A percentile compares a stretch with the other conserved stretches of the same genome.
These are phyloP conservation scores for Didymella sp. DNA, from an alignment of 2,329 filamentous ascomycete genomes.

Conservation along the genomic window DNA sequence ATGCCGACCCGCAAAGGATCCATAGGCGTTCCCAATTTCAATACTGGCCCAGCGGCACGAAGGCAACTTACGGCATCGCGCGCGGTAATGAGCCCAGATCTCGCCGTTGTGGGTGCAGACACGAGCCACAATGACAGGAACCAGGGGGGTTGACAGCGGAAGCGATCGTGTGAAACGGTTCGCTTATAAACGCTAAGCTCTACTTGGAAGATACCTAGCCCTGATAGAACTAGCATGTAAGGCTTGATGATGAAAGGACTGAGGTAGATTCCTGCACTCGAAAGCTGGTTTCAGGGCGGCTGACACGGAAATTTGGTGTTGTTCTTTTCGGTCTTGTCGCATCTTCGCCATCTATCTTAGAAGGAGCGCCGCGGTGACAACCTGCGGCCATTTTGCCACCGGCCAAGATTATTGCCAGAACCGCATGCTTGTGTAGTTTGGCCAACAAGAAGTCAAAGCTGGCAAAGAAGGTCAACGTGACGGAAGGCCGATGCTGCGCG, in stretches of 20 bases:
- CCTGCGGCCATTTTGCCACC: neutral
- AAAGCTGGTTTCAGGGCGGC: constrained; percentile 25
- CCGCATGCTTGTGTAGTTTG: neutral
- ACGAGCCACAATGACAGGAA: constrained; percentile 20
- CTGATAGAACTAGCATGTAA: neutral
- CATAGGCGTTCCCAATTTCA: constrained; percentile 20
- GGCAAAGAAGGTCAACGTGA: neutral
- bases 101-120: constrained; percentile 14
- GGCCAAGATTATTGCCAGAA: neutral
- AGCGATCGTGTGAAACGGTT: constrained; percentile 29
- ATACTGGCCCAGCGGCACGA: constrained; percentile 31
- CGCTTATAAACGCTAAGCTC: constrained; percentile 20
- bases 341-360: neutral
- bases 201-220: neutral
- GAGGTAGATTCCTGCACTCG: constrained; percentile 25
- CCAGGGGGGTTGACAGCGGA: constrained; percentile 25
- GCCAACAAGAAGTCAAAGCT: neutral
- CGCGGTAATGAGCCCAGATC: constrained; percentile 7
- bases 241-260: constrained; percentile 26
- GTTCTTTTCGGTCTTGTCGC: neutral
- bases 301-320: constrained; percentile 23
- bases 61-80: constrained; percentile 11
- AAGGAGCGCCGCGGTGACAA: neutral
- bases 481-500: neutral
- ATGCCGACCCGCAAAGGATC: constrained; percentile 27